Evolutionary conservation across 495 filamentous ascomycete genomes (phyloP), one percentile per base, ranked within the genome.

Genomic region (Penicillium robsamsonii): DNA sequence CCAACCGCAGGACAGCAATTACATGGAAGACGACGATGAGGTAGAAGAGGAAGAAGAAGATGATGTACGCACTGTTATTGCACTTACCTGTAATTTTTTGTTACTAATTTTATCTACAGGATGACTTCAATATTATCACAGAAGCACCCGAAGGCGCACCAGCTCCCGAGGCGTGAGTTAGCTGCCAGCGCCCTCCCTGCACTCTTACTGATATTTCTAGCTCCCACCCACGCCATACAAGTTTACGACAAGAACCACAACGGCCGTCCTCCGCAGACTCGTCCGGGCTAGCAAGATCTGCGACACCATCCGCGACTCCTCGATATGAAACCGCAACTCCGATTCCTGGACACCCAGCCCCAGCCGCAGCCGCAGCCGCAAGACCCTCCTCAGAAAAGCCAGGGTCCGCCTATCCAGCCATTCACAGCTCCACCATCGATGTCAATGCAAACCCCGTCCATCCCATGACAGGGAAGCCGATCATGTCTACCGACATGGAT

Each of bases 91-190:
- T n/a, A 15, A 13, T 33, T 35, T 11, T 25, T 17, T 29, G 35
- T 25, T 33, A n/a, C 50, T 55, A 30, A 59, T 46, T 64, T 9
- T 11, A 11, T 17, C 17, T 22, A 5, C 46, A 68, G 61, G 70
- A 96, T 83, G 94, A 97, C 57, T 88, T 98, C 62, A 92, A 97
- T 63, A 95, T 98, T 63, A 95, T 97, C 61, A 92, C 89, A 56
- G 94, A 94, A 71, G 90, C 92, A 50, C 87, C 87, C 56, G 74
- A 84, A 11, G 87, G 87, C 55, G 78, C 89, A 41, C 85, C 90
- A 50, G 81, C 89, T 43, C 78, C 84, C 64, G 76, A 82, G 81
- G 83, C 67, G 78, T 84, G 59, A 69, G 62, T 61, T 27, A 35
- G 17, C 13, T 29, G 7, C 22, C 13, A 13, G 12, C 25, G 18